Evolutionary conservation across 1,284 basidiomycete genomes (phyloP), one percentile per base, ranked within the genome.

Genomic region (Xanthoconium separans): DNA sequence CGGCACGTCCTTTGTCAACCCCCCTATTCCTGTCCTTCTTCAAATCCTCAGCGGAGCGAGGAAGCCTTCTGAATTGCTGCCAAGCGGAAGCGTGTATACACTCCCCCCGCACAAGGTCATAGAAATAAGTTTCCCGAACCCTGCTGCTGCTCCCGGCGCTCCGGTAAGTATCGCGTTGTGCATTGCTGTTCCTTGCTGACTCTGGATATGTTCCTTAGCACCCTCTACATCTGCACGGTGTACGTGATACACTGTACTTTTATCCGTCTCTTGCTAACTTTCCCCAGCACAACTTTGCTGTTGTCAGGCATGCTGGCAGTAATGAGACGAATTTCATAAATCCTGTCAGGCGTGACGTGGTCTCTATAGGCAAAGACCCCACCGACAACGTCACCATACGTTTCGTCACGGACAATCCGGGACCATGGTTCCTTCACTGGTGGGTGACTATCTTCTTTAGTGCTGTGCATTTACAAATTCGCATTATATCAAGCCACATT

Each of bases 361-460:
- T 67, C 1, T 67, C 62, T 8, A 48, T 59, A 0, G 67, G 66
- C 6, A 11, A 1, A 3, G 7, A 1, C 2, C 0, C 56, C 2
- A 69, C 61, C 4, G 68, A 72, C 53, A 73, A 74, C 24, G 73
- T 75, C 15, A 76, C 74, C 10, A 73, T 79, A 45, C 75, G 77
- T 31, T 79, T 79, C 55, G 53, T 48, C 16, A 77, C 78, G 3
- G 66, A 79, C 49, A 80, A 79, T 48, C 58, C 74, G 5, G 78
- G 78, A 7, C 76, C 77, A 13, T 49, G 47, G 47, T 49, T 49
- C 39, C 40, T 49, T 34, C 51, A 52, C 45, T 52, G 51, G 51
- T 42, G 51, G 56, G 69, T 53, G 18, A 49, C 43, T 24, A 42
- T 22, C 20, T 42, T 29, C 22, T 42, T 1, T n/a, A 18, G 15